Percentiles rank a stretch among this genome's conserved stretches.
Evolutionary conservation across 2,329 filamentous ascomycete species (phyloP).

Genomic region (Sporothrix pallida): DNA sequence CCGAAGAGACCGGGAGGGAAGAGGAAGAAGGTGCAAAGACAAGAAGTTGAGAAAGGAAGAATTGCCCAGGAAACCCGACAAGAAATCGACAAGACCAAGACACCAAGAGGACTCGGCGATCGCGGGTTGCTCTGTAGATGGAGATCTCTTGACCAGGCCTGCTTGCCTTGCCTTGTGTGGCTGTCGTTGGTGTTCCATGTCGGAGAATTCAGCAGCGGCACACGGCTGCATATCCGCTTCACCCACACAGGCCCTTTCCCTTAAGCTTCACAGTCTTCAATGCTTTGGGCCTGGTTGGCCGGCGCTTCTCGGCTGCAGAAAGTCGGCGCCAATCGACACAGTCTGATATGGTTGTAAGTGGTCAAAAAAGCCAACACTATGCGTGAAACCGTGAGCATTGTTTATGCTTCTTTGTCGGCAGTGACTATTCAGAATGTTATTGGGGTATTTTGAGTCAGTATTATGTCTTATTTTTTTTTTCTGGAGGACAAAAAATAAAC

Average conservation of each 20-base stretch:
- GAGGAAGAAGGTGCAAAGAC: no score
- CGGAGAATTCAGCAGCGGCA: no score
- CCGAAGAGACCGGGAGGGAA: no score
- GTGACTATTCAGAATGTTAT: not conserved
- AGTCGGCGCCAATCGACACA: not conserved
- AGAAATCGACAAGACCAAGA: not conserved
- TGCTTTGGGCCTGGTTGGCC: constrained; percentile 6
- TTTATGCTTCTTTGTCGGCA: not conserved
- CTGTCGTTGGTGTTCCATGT: no score
- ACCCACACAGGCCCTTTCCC: no score
- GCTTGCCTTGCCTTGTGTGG: no score
- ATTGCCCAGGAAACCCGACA: no score
- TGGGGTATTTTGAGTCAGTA: not conserved
- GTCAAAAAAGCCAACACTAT: not conserved
- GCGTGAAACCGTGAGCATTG: not conserved
- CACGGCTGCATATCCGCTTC: no score
- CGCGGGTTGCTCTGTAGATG: constrained; percentile 15
- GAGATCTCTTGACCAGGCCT: not conserved
- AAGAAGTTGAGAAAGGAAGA: no score
- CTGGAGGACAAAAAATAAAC: not conserved
- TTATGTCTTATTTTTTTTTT: not conserved
- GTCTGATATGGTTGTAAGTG: no score
- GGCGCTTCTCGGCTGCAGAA: not conserved
- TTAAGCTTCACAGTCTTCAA: not conserved
- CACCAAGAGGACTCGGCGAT: not conserved